Conservation (phyloP, 164 flowering plant species). For the Chimonanthus praecox region DNA sequence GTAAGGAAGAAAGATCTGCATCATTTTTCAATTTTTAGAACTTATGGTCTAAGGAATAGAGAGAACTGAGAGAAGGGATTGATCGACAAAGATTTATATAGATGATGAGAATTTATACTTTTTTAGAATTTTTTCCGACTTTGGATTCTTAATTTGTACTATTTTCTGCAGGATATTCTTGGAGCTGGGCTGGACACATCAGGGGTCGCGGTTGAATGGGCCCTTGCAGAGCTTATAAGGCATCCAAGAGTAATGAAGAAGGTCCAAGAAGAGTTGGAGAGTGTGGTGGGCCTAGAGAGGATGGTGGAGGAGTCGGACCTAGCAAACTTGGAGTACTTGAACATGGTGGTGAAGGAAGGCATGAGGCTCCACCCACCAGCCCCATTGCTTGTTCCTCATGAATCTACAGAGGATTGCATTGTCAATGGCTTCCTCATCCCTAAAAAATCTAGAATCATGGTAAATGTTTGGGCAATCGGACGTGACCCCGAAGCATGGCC, state of each 20-base stretch:
- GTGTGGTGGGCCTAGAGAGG: constrained; percentile 4
- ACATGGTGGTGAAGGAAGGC: constrained; percentile 5
- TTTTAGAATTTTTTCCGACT: background rate
- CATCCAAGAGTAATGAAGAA: constrained; percentile 4
- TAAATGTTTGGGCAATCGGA: constrained; percentile 75
- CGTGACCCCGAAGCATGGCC: constrained; percentile 69
- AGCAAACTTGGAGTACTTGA: constrained; percentile 3
- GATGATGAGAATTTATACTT: background rate
- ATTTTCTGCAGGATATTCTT: constrained; percentile 2
- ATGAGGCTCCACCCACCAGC: constrained; percentile 8
- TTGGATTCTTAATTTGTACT: background rate
- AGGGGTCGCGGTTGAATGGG: constrained; percentile 7
- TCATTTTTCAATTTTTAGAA: no score
- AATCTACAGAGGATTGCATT: constrained; percentile 3
- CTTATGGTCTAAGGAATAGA: no score
- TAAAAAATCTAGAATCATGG: constrained; percentile 51
- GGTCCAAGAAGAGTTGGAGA: constrained; percentile 1
- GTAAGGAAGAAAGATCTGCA: background rate
- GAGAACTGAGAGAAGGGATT: no score
- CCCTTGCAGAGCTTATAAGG: constrained; percentile 6
- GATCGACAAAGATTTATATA: background rate
- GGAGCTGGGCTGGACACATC: constrained; percentile 1
- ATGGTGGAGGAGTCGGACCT: constrained; percentile 13
- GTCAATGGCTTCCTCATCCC: constrained; percentile 48
- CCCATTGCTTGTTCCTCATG: constrained; percentile 6